Evolutionary conservation across 2,329 filamentous ascomycete species (phyloP).

Genomic region (Xylaria arbuscula): DNA sequence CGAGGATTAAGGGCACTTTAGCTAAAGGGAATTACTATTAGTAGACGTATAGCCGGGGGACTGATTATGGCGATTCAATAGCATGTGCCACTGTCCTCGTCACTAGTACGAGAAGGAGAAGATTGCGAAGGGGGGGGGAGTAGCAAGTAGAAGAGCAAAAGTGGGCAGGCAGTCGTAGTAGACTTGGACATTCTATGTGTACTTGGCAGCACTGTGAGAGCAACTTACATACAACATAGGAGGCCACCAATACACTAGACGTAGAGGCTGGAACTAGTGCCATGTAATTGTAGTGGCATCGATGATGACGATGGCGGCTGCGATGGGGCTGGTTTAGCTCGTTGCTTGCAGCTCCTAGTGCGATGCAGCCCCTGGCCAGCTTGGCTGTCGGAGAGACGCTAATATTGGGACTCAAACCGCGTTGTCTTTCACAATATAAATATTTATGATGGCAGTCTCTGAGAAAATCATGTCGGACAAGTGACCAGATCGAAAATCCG

Average conservation of each 20-base stretch:
- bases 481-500: no score
- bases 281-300: constrained; percentile 24
- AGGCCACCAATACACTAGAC: neutral
- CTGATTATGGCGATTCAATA: constrained; percentile 1
- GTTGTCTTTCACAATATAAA: neutral
- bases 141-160: constrained; percentile 1
- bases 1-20: neutral
- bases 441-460: neutral
- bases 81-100: neutral
- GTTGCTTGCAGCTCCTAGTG: neutral
- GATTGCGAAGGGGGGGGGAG: neutral
- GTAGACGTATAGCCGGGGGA: constrained; percentile 1
- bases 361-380: neutral
- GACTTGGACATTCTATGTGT: neutral
- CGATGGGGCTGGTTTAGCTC: constrained; percentile 22
- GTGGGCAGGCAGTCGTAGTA: constrained; percentile 10
- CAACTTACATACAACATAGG: neutral
- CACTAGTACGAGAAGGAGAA: constrained; percentile 18
- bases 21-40: constrained; percentile 17
- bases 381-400: neutral
- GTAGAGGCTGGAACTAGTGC: neutral
- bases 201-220: neutral
- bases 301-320: constrained; percentile 43
- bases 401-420: neutral
- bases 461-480: no score